Evolutionary conservation across 495 filamentous ascomycete genomes (phyloP).

Genomic region (Lophiotrema nucula): DNA sequence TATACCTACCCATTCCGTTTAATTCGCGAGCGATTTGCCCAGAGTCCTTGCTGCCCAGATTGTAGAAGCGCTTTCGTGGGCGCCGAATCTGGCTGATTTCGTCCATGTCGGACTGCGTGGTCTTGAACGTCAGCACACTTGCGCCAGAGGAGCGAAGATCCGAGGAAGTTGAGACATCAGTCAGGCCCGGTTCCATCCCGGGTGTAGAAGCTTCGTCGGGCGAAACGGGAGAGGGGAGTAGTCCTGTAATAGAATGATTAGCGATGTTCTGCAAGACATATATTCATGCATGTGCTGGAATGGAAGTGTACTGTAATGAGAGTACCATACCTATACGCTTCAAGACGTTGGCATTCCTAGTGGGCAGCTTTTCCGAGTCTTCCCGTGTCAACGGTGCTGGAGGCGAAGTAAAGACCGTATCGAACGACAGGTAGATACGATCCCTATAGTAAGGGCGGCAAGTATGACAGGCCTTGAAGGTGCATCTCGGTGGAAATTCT

Average conservation of each 20-base stretch:
- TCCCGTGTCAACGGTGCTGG: constrained; percentile 29
- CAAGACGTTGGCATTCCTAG: constrained; percentile 26
- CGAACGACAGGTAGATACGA: constrained; percentile 41
- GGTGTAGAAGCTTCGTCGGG: neutral
- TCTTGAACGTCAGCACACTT: constrained; percentile 25
- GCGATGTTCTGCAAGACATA: too few relatives aligned
- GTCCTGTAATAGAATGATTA: too few relatives aligned
- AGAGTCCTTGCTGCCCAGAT: constrained; percentile 11
- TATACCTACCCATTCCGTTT: neutral
- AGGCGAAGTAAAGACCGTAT: constrained; percentile 30
- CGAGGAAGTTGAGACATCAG: neutral
- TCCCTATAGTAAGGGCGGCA: constrained; percentile 44
- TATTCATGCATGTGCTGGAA: too few relatives aligned
- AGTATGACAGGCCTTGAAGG: constrained; percentile 37
- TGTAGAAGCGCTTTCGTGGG: constrained; percentile 25
- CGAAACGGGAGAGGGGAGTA: constrained; percentile 2
- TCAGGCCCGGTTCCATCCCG: neutral
- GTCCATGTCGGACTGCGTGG: constrained; percentile 21
- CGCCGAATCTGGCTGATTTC: constrained; percentile 2
- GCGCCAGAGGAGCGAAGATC: neutral
- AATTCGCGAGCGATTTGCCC: constrained; percentile 4
- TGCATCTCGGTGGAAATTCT: constrained; percentile 23
- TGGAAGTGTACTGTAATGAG: too few relatives aligned
- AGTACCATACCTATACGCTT: constrained; percentile 33
- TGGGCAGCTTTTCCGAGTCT: constrained; percentile 33